These are phyloP conservation scores for Coprinopsis cinerea DNA, from an alignment of 768 basidiomycete species.

Conservation along the genomic window DNA sequence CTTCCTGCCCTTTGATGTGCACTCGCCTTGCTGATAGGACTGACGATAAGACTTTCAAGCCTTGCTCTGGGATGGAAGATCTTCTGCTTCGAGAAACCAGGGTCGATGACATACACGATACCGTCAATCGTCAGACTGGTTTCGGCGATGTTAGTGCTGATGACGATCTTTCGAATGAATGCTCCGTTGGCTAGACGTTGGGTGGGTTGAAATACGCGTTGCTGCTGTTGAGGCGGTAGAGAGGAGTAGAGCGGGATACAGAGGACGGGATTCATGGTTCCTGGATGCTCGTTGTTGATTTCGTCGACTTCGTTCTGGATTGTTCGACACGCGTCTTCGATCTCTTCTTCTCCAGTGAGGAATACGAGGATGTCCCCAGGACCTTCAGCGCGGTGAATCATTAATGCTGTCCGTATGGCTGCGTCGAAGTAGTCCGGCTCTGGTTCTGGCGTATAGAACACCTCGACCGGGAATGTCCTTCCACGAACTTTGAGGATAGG, in stretches of 20 bases:
- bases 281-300: conserved; percentile 60
- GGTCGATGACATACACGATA: conserved; percentile 97
- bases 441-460: conserved; percentile 88
- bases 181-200: conserved; percentile 59
- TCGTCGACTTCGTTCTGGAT: conserved; percentile 90
- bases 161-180: conserved; percentile 86
- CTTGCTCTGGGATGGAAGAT: conserved; percentile 97
- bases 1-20: conserved; percentile 96
- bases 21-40: conserved; percentile 93
- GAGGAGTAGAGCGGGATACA: conserved; percentile 96
- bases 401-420: conserved; percentile 90
- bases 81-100: conserved; percentile 97
- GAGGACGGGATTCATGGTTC: conserved; percentile 75
- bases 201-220: conserved; percentile 86
- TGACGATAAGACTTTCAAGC: conserved; percentile 94
- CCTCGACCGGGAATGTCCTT: conserved; percentile 91
- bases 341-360: conserved; percentile 97
- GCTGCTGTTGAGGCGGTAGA: conserved; percentile 90
- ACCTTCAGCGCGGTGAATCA: conserved; percentile 95
- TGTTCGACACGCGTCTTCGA: conserved; percentile 92
- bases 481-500: conserved; percentile 90
- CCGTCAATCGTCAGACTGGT: conserved; percentile 97
- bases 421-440: conserved; percentile 97
- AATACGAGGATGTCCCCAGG: conserved; percentile 91
- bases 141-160: conserved; percentile 97